A percentile compares a stretch with the other conserved stretches of the same genome.
Conservation (phyloP, 441 rosid species). For the Gossypium davidsonii region DNA sequence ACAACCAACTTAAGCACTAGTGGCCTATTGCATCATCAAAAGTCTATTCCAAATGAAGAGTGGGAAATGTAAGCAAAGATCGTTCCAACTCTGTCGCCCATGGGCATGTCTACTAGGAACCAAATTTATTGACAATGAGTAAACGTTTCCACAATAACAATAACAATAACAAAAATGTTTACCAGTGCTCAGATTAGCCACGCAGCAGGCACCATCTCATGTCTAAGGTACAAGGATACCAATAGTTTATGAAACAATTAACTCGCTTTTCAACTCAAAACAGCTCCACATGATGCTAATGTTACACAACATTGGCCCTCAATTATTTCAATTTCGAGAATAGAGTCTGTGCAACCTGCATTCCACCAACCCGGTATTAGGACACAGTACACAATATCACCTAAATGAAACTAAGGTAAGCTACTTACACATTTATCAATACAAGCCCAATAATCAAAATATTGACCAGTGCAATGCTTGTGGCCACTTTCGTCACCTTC, state of each 20-base stretch:
- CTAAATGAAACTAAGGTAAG: background rate
- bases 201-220: background rate
- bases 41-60: background rate
- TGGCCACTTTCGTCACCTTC: constrained; percentile 57
- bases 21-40: background rate
- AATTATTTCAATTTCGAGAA: constrained; percentile 44
- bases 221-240: background rate
- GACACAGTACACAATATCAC: background rate
- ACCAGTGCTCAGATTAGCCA: background rate
- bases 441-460: constrained; percentile 69
- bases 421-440: constrained; percentile 72
- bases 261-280: background rate
- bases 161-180: background rate
- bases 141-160: background rate
- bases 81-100: background rate
- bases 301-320: background rate
- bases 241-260: background rate
- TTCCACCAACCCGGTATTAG: constrained; percentile 3
- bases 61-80: background rate
- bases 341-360: constrained; percentile 56
- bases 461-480: constrained; percentile 79
- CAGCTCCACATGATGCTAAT: background rate
- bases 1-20: background rate
- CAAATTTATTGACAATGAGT: constrained; percentile 6
- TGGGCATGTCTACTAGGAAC: background rate